Conservation (phyloP, 345 rosid species). For the Sonneratia caseolaris region DNA sequence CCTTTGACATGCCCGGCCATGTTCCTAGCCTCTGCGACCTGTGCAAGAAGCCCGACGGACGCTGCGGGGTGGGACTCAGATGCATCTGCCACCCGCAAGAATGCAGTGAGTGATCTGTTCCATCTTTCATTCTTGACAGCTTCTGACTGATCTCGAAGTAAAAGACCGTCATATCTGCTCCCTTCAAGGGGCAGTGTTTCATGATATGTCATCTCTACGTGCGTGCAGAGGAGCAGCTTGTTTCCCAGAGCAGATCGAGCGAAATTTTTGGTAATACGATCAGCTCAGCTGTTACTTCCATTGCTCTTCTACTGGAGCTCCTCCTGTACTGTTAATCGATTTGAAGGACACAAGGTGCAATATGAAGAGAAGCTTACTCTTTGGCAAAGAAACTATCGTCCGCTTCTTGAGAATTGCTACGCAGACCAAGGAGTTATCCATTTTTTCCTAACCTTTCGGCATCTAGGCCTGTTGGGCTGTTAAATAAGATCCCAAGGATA, state of each 20-base stretch:
- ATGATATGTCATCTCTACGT: neutral
- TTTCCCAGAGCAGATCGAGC: neutral
- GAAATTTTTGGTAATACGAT: neutral
- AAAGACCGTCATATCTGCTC: neutral
- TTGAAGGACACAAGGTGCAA: neutral
- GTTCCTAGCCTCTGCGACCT: conserved; percentile 44
- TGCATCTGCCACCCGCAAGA: conserved; percentile 60
- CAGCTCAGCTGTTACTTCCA: neutral
- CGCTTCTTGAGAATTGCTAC: no score
- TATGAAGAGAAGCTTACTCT: no score
- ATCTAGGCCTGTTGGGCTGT: no score
- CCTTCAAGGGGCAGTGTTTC: neutral
- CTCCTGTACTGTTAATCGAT: neutral
- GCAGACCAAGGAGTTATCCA: no score
- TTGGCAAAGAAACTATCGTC: no score
- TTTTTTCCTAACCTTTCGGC: no score
- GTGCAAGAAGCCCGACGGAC: conserved; percentile 51
- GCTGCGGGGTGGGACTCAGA: conserved; percentile 49
- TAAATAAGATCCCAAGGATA: no score
- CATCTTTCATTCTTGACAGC: no score
- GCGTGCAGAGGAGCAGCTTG: neutral
- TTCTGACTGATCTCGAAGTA: no score
- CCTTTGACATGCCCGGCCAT: conserved; percentile 50
- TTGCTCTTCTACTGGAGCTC: neutral
- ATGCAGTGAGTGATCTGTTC: conserved; percentile 40